phyloP scores from a whole-genome alignment of 2,329 filamentous ascomycete species.

The Rosellinia necatrix region DNA sequence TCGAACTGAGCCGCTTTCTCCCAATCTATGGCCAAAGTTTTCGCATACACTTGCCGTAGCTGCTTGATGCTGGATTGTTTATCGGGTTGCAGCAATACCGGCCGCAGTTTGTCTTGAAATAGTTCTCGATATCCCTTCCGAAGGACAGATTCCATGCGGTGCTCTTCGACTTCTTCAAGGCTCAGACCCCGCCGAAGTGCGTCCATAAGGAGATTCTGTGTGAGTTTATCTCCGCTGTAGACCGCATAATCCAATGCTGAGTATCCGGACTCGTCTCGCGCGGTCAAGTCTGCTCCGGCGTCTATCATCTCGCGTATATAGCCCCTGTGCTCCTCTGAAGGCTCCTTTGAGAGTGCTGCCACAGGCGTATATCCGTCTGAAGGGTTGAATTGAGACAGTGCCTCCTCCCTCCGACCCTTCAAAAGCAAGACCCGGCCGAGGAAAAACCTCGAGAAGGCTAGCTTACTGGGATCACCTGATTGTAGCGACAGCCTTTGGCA shows the following conservation, averaged over 20 bases:
- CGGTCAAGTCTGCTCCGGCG: constrained; percentile 40
- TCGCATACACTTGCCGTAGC: no score
- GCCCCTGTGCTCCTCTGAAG: constrained; percentile 42
- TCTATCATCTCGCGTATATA: constrained; percentile 43
- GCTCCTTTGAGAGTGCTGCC: constrained; percentile 47
- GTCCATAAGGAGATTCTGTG: constrained; percentile 36
- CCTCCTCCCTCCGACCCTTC: constrained; percentile 33
- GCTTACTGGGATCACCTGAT: constrained; percentile 35
- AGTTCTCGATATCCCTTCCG: constrained; percentile 44
- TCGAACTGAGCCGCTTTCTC: no score
- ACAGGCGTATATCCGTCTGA: constrained; percentile 38
- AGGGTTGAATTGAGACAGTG: constrained; percentile 39
- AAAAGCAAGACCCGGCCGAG: constrained; percentile 39
- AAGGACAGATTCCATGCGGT: constrained; percentile 34
- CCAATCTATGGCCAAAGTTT: no score
- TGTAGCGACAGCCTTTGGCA: constrained; percentile 11
- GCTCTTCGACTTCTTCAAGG: constrained; percentile 13
- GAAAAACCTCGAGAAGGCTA: constrained; percentile 42
- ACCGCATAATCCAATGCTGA: constrained; percentile 46
- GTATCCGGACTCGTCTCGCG: constrained; percentile 43
- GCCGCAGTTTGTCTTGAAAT: constrained; percentile 45
- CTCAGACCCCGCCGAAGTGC: constrained; percentile 29
- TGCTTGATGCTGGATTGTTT: no score
- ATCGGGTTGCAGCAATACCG: constrained; percentile 33
- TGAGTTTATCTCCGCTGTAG: constrained; percentile 38